A percentile compares a stretch with the other conserved stretches of the same genome.
Conservation (phyloP, 2,329 filamentous ascomycete species). For the Trichoderma brevicompactum region DNA sequence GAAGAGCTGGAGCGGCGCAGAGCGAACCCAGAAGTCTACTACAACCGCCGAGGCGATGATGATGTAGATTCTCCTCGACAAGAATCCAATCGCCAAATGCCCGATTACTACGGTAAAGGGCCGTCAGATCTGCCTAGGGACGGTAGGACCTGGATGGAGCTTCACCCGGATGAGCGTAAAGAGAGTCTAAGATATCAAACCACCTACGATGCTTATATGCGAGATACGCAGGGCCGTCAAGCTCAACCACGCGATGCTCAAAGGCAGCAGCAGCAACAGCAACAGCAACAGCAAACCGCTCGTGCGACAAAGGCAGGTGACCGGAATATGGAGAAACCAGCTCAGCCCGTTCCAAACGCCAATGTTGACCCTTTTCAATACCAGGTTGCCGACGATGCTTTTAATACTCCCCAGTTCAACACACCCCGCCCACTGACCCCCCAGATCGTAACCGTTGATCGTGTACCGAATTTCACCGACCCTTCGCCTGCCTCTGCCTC, state of each 20-base stretch:
- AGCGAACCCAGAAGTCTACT: conserved; percentile 16
- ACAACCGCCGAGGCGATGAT: conserved; percentile 10
- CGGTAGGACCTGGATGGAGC: conserved; percentile 38
- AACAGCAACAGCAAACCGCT: conserved; percentile 18
- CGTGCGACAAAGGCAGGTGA: conserved; percentile 38
- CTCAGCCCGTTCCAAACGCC: conserved; percentile 36
- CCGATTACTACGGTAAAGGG: conserved; percentile 10
- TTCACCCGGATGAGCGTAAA: conserved; percentile 38
- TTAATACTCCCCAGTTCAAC: conserved; percentile 49
- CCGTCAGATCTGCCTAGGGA: conserved; percentile 30
- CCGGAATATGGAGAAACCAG: conserved; percentile 32
- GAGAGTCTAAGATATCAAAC: conserved; percentile 35
- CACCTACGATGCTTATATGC: conserved; percentile 35
- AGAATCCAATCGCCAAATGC: conserved; percentile 8
- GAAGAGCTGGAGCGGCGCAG: conserved; percentile 24
- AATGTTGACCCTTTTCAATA: conserved; percentile 60
- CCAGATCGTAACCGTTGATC: conserved; percentile 57
- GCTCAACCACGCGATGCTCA: conserved; percentile 34
- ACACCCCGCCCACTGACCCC: conserved; percentile 50
- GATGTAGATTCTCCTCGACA: conserved; percentile 5
- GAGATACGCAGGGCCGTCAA: not conserved
- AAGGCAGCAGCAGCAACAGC: conserved; percentile 31
- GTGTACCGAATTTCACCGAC: conserved; percentile 56
- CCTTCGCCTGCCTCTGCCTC: conserved; percentile 12
- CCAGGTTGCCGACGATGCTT: conserved; percentile 59